phyloP scores from a whole-genome alignment of 179 eudicot genomes.

The Sideroxylon spinosum region DNA sequence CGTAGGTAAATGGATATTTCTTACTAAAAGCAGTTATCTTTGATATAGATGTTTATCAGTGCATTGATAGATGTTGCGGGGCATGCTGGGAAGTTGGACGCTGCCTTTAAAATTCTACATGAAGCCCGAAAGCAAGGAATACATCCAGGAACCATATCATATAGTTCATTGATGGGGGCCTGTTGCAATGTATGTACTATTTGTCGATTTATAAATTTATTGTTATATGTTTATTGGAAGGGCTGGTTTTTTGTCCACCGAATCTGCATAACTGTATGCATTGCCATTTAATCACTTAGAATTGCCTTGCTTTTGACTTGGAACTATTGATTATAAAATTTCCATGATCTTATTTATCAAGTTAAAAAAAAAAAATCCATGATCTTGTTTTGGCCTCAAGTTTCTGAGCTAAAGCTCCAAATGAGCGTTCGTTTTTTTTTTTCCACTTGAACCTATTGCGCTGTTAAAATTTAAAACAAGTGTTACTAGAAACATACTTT shows the following conservation, averaged over 20 bases:
- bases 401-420: neutral
- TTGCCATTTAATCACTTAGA: neutral
- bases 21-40: slow-evolving; percentile 12
- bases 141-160: slow-evolving; percentile 65
- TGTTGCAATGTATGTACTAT: slow-evolving; percentile 75
- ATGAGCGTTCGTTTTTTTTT: neutral
- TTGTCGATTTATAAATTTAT: neutral
- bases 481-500: too few relatives aligned
- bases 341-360: too few relatives aligned
- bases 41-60: slow-evolving; percentile 83
- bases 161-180: slow-evolving; percentile 99
- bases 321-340: neutral
- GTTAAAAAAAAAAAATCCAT: neutral
- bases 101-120: slow-evolving; percentile 74
- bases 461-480: too few relatives aligned
- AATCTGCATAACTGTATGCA: neutral
- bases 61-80: slow-evolving; percentile 96
- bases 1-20: neutral
- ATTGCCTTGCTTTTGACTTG: neutral
- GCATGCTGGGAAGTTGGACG: slow-evolving; percentile 81
- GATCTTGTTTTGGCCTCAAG: neutral
- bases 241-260: neutral
- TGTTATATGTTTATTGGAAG: neutral
- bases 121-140: slow-evolving; percentile 57
- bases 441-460: too few relatives aligned